Evolutionary conservation across 345 rosid species (phyloP), one percentile per base, ranked within the genome.

Genomic region (Trapa incisa): DNA sequence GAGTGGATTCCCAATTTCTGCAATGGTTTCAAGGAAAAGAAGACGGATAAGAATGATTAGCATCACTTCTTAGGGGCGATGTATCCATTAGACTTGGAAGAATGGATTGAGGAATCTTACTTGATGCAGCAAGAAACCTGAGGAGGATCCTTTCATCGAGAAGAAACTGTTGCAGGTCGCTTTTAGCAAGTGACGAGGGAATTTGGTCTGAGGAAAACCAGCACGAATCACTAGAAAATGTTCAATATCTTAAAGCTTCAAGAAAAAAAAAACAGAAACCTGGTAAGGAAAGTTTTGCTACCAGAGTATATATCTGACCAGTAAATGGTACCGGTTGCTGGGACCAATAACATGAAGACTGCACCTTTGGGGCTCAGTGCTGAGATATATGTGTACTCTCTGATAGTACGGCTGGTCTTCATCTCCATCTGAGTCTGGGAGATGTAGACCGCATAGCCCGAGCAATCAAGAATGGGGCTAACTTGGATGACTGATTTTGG

Each of bases 221-320:
- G 9, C 70, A 73, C 35, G 2, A n/a, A 65, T 37, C 35, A 50
- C 6, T 2, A 11, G 12, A 66, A 11, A 42, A 9, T 41, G 35
- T 22, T 47, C 22, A 12, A 16, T 11, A 32, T 32, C 43, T 41
- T 41, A 41, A 8, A 41, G 43, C 43, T 41, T 41, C 43, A 41
- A 41, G 43, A 41, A 17, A 54, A 36, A 41, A 41, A 17, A 54
- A 36, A 41, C 41, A 33, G 33, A 56, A 65, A 61, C 36, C 45
- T 3, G 37, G 38, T 15, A 17, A 67, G 45, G 45, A 37, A 54
- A 10, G 43, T 41, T 11, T 42, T 5, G 43, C 6, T 80, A 88
- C 98, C 96, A 1, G 96, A 83, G 78, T 87, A 81, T 70, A 75
- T 81, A 70, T 83, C 86, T n/a, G 96, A 90, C 97, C 98, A 90